Percentiles rank a stretch among this genome's conserved stretches.
These are phyloP conservation scores for Beauveria pseudobassiana DNA, from an alignment of 2,329 filamentous ascomycete species.

Conservation along the genomic window DNA sequence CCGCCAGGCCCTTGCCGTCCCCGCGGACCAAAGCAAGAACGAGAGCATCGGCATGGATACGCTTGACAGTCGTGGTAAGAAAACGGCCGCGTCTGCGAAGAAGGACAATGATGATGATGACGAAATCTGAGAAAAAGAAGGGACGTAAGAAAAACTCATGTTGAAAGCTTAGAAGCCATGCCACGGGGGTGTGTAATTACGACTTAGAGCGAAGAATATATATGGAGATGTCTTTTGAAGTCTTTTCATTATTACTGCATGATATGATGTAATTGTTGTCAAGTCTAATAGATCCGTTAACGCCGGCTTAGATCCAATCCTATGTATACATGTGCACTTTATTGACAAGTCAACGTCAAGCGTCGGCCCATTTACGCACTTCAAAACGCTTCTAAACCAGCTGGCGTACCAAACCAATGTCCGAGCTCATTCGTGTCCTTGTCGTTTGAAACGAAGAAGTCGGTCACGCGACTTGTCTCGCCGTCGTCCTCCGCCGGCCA, in stretches of 20 bases:
- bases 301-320: neutral
- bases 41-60: slow-evolving; percentile 51
- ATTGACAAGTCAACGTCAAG: neutral
- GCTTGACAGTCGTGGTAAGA: slow-evolving; percentile 53
- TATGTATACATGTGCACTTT: neutral
- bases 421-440: slow-evolving; percentile 58
- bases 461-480: slow-evolving; percentile 62
- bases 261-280: neutral
- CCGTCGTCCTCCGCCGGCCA: slow-evolving; percentile 74
- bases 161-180: slow-evolving; percentile 10
- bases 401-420: slow-evolving; percentile 74
- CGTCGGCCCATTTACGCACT: no score
- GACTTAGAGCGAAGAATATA: slow-evolving; percentile 4
- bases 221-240: slow-evolving; percentile 3
- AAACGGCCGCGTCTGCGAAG: slow-evolving; percentile 26
- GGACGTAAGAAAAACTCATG: neutral
- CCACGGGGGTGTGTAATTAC: neutral
- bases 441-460: slow-evolving; percentile 55
- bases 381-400: slow-evolving; percentile 62
- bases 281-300: neutral
- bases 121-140: slow-evolving; percentile 35
- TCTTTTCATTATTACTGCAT: neutral
- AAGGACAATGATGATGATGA: slow-evolving; percentile 48
- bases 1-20: slow-evolving; percentile 74
- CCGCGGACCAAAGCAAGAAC: slow-evolving; percentile 34